phyloP scores from a whole-genome alignment of 768 basidiomycete genomes.

The Russula brevipes region DNA sequence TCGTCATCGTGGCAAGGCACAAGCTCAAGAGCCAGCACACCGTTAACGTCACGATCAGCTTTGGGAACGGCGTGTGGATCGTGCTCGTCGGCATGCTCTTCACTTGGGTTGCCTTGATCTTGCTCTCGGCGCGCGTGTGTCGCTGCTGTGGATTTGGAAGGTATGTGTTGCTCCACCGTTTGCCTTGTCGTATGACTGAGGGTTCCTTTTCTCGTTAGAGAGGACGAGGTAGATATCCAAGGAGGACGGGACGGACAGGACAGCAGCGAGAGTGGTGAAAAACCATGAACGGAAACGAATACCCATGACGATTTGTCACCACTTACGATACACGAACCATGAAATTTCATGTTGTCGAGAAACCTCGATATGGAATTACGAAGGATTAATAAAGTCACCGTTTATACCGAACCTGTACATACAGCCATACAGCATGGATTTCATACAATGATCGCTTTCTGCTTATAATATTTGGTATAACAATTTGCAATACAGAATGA shows the following conservation, averaged over 20 bases:
- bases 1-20: constrained; percentile 49
- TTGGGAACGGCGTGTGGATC: constrained; percentile 74
- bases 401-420: too few relatives aligned
- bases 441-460: too few relatives aligned
- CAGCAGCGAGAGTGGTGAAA: too few relatives aligned
- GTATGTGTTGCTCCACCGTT: neutral
- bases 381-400: too few relatives aligned
- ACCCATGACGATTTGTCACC: neutral
- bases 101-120: constrained; percentile 56
- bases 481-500: too few relatives aligned
- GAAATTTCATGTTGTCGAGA: too few relatives aligned
- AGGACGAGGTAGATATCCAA: neutral
- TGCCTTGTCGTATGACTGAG: neutral
- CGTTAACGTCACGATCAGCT: constrained; percentile 43
- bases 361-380: too few relatives aligned
- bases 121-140: constrained; percentile 60
- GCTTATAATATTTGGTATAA: too few relatives aligned
- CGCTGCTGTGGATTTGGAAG: constrained; percentile 51
- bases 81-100: constrained; percentile 49
- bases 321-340: neutral
- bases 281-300: neutral
- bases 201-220: neutral
- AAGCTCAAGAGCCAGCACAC: constrained; percentile 39
- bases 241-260: neutral
- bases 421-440: too few relatives aligned